Conservation (phyloP, 306 rosid genomes). For the Fragaria iinumae region DNA sequence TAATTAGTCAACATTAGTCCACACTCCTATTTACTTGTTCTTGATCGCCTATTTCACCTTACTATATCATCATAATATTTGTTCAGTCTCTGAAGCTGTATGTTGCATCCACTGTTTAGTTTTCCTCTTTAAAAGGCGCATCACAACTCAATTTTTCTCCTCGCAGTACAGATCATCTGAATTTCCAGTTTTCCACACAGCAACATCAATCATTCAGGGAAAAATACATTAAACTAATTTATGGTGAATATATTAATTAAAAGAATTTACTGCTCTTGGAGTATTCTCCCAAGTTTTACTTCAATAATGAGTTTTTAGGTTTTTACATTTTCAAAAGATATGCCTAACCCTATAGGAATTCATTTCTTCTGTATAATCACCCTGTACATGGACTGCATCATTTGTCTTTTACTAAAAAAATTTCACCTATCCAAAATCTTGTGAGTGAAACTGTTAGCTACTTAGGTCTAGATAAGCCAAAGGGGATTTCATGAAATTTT, state of each 20-base stretch:
- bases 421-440: neutral
- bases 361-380: neutral
- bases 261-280: neutral
- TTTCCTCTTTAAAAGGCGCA: neutral
- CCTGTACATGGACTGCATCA: neutral
- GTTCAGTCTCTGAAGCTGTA: slow-evolving; percentile 1
- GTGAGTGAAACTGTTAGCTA: neutral
- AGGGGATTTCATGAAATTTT: neutral
- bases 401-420: neutral
- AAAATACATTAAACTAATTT: neutral
- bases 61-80: neutral
- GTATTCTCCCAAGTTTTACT: neutral
- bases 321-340: neutral
- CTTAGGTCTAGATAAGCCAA: neutral
- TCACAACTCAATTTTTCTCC: neutral
- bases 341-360: neutral
- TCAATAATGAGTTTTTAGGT: neutral
- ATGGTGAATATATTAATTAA: neutral
- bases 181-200: neutral
- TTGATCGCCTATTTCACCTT: neutral
- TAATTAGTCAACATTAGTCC: neutral
- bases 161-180: neutral
- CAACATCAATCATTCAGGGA: neutral
- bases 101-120: neutral
- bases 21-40: neutral